These are phyloP conservation scores for Rhizopogon vinicolor DNA, from an alignment of 768 basidiomycete species.

Conservation along the genomic window DNA sequence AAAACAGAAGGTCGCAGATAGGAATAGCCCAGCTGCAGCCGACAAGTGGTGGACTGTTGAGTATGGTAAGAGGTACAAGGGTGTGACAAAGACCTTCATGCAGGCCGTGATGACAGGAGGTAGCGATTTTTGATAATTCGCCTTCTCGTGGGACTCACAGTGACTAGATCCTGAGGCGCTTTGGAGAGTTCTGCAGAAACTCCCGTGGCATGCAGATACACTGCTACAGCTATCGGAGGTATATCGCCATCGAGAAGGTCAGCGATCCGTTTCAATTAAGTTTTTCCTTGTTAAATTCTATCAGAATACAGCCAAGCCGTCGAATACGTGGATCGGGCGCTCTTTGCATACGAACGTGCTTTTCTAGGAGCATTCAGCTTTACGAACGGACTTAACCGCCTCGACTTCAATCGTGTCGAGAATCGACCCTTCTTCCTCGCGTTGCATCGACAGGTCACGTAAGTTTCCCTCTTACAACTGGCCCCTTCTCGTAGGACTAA, in stretches of 20 bases:
- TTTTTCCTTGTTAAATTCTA: background rate
- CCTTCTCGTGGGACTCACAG: background rate
- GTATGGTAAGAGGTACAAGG: conserved; percentile 81
- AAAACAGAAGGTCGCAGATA: conserved; percentile 36
- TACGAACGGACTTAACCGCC: conserved; percentile 71
- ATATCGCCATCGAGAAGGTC: conserved; percentile 84
- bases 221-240: conserved; percentile 83
- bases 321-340: conserved; percentile 86
- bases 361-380: conserved; percentile 87
- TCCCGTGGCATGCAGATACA: conserved; percentile 93
- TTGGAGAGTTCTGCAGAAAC: conserved; percentile 65
- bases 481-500: background rate
- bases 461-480: conserved; percentile 19
- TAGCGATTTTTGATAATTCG: conserved; percentile 28
- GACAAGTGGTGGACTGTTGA: conserved; percentile 91
- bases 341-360: conserved; percentile 90
- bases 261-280: conserved; percentile 6
- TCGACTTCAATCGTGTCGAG: conserved; percentile 89
- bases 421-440: conserved; percentile 92
- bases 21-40: conserved; percentile 34
- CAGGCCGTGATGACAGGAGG: conserved; percentile 78
- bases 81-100: conserved; percentile 77
- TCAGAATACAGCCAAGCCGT: conserved; percentile 79
- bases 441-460: conserved; percentile 80
- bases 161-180: conserved; percentile 73